These are phyloP conservation scores for Capronia coronata DNA, from an alignment of 2,329 filamentous ascomycete species.

Conservation along the genomic window DNA sequence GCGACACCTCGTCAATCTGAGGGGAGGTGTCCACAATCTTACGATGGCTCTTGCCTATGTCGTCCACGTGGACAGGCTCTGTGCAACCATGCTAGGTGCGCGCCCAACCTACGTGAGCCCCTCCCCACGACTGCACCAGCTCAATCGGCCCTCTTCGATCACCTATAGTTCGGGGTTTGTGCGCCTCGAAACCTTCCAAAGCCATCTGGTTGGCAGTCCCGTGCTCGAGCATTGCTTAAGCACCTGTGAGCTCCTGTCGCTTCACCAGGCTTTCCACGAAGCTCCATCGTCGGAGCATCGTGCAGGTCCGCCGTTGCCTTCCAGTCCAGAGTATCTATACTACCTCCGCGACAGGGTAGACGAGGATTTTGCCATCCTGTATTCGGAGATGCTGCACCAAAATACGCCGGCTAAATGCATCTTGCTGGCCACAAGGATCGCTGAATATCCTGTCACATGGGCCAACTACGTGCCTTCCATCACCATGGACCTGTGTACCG, in stretches of 20 bases:
- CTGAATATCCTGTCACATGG: conserved; percentile 10
- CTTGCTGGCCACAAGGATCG: conserved; percentile 7
- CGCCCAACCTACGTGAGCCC: conserved; percentile 1
- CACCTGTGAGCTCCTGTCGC: conserved; percentile 5
- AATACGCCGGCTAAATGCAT: conserved; percentile 2
- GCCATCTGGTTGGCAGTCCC: neutral
- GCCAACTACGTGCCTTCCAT: conserved; percentile 5
- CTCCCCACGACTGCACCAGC: neutral
- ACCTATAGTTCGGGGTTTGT: conserved; percentile 6
- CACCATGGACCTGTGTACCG: conserved; percentile 2
- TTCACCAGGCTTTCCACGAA: neutral
- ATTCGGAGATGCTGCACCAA: conserved; percentile 1
- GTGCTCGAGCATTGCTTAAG: conserved; percentile 3
- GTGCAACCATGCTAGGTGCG: conserved; percentile 1
- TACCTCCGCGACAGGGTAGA: conserved; percentile 8
- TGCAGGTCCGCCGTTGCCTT: neutral
- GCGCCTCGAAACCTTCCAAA: neutral
- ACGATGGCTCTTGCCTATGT: conserved; percentile 8
- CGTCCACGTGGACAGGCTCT: conserved; percentile 7
- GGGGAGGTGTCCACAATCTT: conserved; percentile 5
- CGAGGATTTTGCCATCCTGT: conserved; percentile 5
- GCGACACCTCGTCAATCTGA: conserved; percentile 3
- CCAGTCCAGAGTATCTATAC: conserved; percentile 7
- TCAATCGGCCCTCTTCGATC: neutral
- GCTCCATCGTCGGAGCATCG: neutral